Conservation (phyloP, 2,329 filamentous ascomycete species). For the Ophiostoma novo-ulmi region DNA sequence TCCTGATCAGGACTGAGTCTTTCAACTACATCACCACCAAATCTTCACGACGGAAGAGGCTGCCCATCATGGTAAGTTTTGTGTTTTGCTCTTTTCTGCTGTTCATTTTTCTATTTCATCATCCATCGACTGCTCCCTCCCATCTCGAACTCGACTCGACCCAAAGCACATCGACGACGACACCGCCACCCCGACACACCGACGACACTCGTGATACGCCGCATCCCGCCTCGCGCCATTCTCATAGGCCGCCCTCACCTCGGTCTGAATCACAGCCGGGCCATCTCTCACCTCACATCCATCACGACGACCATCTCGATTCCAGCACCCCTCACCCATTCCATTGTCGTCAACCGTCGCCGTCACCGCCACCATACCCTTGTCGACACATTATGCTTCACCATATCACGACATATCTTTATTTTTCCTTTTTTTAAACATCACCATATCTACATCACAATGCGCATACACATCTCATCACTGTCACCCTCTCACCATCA, state of each 20-base stretch:
- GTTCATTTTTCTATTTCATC: not conserved
- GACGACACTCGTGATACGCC: not conserved
- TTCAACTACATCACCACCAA: not conserved
- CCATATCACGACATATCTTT: not conserved
- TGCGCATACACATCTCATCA: not conserved
- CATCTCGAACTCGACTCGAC: conserved; percentile 7
- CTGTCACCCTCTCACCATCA: not conserved
- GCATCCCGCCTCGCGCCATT: not conserved
- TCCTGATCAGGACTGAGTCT: not conserved
- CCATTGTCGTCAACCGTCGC: not conserved
- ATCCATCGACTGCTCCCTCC: not conserved
- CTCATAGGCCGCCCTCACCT: not conserved
- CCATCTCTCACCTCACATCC: not conserved
- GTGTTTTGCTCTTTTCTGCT: not conserved
- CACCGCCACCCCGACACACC: not conserved
- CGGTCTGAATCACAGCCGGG: not conserved
- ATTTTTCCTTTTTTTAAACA: not conserved
- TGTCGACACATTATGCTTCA: not conserved
- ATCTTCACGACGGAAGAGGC: not conserved
- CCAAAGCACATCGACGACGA: not conserved
- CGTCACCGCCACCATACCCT: not conserved
- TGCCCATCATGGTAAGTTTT: conserved; percentile 15
- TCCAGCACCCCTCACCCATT: not conserved
- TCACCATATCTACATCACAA: not conserved
- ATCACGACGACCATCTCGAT: conserved; percentile 5